A percentile compares a stretch with the other conserved stretches of the same genome.
phyloP scores from a whole-genome alignment of 192 early-diverging fungal species.

The Umbelopsis vinacea region DNA sequence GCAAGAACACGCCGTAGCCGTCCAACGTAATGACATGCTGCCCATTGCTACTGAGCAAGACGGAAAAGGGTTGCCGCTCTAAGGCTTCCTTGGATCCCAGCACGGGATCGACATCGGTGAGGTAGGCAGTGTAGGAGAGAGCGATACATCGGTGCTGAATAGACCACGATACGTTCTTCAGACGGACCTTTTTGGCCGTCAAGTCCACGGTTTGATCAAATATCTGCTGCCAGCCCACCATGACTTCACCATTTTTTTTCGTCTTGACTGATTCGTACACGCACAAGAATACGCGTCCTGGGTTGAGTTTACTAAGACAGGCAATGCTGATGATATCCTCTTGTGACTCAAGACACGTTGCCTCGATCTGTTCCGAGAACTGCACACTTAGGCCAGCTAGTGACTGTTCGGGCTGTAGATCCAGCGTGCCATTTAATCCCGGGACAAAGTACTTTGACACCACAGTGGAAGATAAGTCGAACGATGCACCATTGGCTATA shows the following conservation, averaged over 20 bases:
- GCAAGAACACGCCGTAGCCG: slow-evolving; percentile 6
- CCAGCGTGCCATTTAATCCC: slow-evolving; percentile 5
- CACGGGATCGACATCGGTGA: slow-evolving; percentile 1
- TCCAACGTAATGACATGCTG: background rate
- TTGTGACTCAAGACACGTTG: slow-evolving; percentile 1
- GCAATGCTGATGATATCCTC: slow-evolving; percentile 6
- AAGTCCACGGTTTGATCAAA: slow-evolving; percentile 21
- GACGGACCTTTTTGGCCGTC: background rate
- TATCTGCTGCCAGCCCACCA: slow-evolving; percentile 9
- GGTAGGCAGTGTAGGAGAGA: slow-evolving; percentile 13
- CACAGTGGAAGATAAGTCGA: background rate
- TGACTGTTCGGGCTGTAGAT: background rate
- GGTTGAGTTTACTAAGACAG: background rate
- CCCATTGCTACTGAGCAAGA: background rate
- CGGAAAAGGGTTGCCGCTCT: background rate
- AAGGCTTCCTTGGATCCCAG: slow-evolving; percentile 5
- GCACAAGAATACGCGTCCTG: background rate
- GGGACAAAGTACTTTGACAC: slow-evolving; percentile 5
- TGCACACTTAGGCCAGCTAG: background rate
- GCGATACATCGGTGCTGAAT: background rate
- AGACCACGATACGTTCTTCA: slow-evolving; percentile 4
- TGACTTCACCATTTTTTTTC: background rate
- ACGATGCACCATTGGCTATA: slow-evolving; percentile 1
- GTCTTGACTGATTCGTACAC: slow-evolving; percentile 5
- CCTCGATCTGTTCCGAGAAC: background rate